phyloP scores from a whole-genome alignment of 169 alveolate genomes.

The Perkinsus olseni region DNA sequence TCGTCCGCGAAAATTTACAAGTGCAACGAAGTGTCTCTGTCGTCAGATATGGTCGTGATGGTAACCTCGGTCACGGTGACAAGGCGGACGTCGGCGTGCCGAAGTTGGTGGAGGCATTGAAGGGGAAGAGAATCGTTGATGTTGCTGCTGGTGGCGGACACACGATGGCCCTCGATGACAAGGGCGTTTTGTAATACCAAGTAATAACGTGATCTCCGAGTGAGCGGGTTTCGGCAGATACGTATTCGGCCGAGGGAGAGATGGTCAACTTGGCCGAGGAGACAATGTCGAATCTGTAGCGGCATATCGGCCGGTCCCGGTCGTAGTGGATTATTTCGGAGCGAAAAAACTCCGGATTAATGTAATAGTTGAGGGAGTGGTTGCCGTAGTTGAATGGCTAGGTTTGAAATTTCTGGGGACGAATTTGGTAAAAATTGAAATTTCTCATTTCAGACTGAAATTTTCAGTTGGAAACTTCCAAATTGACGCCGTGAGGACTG shows the following conservation, averaged over 20 bases:
- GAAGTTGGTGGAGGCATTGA: not conserved
- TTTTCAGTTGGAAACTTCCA: too few species aligned
- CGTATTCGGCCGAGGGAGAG: not conserved
- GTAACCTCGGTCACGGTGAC: not conserved
- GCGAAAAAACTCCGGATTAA: not conserved
- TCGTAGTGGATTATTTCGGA: not conserved
- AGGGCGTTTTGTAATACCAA: not conserved
- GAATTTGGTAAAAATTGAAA: too few species aligned
- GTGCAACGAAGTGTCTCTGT: too few species aligned
- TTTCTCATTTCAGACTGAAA: too few species aligned
- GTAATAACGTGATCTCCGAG: too few species aligned
- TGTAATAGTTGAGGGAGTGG: not conserved
- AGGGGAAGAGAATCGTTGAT: not conserved
- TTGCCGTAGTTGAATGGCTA: too few species aligned
- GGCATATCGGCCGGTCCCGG: not conserved
- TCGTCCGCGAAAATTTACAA: too few species aligned
- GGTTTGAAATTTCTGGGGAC: too few species aligned
- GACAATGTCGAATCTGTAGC: not conserved
- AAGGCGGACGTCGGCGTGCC: not conserved
- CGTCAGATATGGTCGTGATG: not conserved
- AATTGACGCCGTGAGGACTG: too few species aligned
- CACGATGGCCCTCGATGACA: not conserved
- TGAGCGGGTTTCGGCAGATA: too few species aligned
- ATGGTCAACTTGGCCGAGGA: not conserved
- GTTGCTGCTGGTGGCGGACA: not conserved